A percentile compares a stretch with the other conserved stretches of the same genome.
Conservation (phyloP, 2,329 filamentous ascomycete genomes). For the Lasiodiplodia sp. region DNA sequence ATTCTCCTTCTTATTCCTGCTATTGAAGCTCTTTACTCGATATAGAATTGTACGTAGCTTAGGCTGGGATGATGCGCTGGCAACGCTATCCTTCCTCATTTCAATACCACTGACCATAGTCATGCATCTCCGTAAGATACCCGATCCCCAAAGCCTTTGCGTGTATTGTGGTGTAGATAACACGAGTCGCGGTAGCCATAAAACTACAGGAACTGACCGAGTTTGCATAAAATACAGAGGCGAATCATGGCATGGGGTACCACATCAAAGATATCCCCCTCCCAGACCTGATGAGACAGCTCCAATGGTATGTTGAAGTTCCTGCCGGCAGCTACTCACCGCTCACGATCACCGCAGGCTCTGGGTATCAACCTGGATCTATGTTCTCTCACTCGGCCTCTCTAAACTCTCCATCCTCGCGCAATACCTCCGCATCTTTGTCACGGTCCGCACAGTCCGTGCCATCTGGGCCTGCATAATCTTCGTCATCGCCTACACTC, state of each 20-base stretch:
- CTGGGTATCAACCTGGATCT: conserved; percentile 44
- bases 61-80: conserved; percentile 21
- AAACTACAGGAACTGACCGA: background rate
- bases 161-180: background rate
- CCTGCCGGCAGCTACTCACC: background rate
- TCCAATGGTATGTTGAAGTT: background rate
- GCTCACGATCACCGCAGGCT: conserved; percentile 31
- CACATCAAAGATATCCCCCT: background rate
- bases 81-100: background rate
- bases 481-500: conserved; percentile 6
- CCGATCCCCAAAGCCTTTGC: background rate
- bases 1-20: conserved; percentile 15
- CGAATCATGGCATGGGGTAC: conserved; percentile 21
- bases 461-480: conserved; percentile 35
- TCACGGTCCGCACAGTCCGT: conserved; percentile 34
- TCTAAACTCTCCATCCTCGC: conserved; percentile 42
- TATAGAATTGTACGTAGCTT: conserved; percentile 15
- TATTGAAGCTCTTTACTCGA: conserved; percentile 12
- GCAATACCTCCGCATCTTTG: conserved; percentile 41
- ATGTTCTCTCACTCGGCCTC: conserved; percentile 41
- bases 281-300: background rate
- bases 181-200: background rate
- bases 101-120: conserved; percentile 13
- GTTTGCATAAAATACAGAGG: conserved; percentile 7
- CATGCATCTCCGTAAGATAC: conserved; percentile 13